Conservation (phyloP, 495 filamentous ascomycete genomes). For the Trichoderma virens region DNA sequence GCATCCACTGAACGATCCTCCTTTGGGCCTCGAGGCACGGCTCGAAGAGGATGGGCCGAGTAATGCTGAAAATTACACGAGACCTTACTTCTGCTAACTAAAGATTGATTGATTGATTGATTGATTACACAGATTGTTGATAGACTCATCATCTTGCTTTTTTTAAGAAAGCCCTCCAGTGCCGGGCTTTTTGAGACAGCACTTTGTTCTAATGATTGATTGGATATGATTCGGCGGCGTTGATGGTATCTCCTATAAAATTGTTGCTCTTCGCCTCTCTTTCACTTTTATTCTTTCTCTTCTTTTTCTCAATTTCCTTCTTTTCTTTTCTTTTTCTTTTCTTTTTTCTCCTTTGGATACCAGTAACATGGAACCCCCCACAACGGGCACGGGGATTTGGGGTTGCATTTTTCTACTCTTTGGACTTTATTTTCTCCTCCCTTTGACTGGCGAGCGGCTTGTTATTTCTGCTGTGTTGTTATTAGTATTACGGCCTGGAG, state of each 20-base stretch:
- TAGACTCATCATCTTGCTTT: neutral
- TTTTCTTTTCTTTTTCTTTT: neutral
- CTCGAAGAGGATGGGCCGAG: constrained; percentile 18
- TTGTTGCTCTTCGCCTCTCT: neutral
- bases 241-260: neutral
- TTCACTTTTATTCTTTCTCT: neutral
- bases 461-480: neutral
- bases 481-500: neutral
- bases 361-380: neutral
- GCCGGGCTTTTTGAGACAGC: neutral
- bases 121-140: constrained; percentile 6
- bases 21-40: constrained; percentile 22
- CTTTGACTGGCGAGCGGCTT: neutral
- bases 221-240: neutral
- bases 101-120: constrained; percentile 1
- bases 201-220: neutral
- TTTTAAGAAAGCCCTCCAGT: neutral
- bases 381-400: neutral
- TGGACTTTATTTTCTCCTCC: neutral
- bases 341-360: neutral
- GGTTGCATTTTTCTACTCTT: neutral
- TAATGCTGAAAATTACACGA: neutral
- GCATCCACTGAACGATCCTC: constrained; percentile 22
- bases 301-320: neutral
- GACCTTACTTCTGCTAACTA: neutral